Conservation (phyloP, 805 yeast genomes). For the Sungouiella blattae region DNA sequence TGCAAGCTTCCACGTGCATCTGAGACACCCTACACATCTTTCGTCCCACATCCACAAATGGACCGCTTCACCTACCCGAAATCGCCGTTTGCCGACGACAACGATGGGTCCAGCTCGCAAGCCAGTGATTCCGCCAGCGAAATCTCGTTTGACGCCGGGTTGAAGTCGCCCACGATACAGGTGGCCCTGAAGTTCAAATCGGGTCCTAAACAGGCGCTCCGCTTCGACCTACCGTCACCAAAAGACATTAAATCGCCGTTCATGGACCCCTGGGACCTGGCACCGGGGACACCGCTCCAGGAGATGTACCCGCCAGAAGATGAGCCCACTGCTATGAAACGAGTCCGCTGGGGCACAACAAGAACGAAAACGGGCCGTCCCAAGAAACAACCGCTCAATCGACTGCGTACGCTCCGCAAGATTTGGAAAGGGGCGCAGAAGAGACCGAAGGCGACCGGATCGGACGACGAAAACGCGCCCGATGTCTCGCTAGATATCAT, state of each 20-base stretch:
- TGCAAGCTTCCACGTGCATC: too few species aligned
- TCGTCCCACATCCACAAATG: too few species aligned
- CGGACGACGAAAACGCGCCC: conserved; percentile 4
- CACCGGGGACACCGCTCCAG: conserved; percentile 10
- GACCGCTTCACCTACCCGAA: conserved; percentile 15
- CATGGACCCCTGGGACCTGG: conserved; percentile 13
- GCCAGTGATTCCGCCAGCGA: conserved; percentile 4
- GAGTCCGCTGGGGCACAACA: conserved; percentile 90
- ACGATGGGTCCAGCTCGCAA: not conserved
- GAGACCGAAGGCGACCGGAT: conserved; percentile 1
- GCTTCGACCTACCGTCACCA: conserved; percentile 28
- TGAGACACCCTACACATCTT: too few species aligned
- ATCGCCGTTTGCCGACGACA: conserved; percentile 14
- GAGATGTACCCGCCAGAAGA: conserved; percentile 9
- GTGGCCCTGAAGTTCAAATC: conserved; percentile 9
- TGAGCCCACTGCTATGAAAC: conserved; percentile 53
- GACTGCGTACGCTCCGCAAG: conserved; percentile 59
- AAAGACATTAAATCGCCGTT: conserved; percentile 24
- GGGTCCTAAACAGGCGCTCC: conserved; percentile 23
- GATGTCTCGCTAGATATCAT: conserved; percentile 10
- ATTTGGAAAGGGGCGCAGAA: conserved; percentile 21
- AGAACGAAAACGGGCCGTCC: conserved; percentile 72
- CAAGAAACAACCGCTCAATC: conserved; percentile 37
- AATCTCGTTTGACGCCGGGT: conserved; percentile 3
- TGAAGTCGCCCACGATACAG: conserved; percentile 24